Percentiles rank a stretch among this genome's conserved stretches.
Evolutionary conservation across 2,329 filamentous ascomycete species (phyloP).

Genomic region (Botrytis squamosa): DNA sequence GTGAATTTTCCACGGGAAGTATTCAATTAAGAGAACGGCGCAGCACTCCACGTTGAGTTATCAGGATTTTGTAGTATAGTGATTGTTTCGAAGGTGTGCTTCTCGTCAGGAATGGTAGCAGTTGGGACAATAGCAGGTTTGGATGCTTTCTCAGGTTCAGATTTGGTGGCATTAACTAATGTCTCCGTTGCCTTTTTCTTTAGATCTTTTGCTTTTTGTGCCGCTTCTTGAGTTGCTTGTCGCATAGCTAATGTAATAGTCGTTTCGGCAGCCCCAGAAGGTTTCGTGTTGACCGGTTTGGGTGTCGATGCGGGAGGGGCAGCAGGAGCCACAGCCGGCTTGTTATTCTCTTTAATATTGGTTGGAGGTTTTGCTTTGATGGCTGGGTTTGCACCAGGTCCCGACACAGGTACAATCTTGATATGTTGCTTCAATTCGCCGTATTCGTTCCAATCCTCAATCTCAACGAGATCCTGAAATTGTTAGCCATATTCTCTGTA

Average conservation of each 20-base stretch:
- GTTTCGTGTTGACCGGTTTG: slow-evolving; percentile 24
- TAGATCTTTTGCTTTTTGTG: slow-evolving; percentile 61
- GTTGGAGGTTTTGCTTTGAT: slow-evolving; percentile 35
- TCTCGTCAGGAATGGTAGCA: slow-evolving; percentile 22
- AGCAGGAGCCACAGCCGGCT: slow-evolving; percentile 33
- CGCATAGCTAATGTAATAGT: slow-evolving; percentile 47
- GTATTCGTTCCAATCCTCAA: slow-evolving; percentile 99
- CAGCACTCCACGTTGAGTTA: slow-evolving; percentile 36
- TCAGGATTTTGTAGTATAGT: slow-evolving; percentile 35
- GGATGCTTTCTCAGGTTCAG: slow-evolving; percentile 24
- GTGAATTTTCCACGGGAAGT: slow-evolving; percentile 16
- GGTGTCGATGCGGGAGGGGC: slow-evolving; percentile 27
- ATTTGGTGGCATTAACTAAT: slow-evolving; percentile 29
- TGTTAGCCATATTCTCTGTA: slow-evolving; percentile 24
- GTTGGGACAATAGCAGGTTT: slow-evolving; percentile 24
- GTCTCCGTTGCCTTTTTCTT: slow-evolving; percentile 42
- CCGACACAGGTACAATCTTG: slow-evolving; percentile 21
- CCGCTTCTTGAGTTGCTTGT: slow-evolving; percentile 64
- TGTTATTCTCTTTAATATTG: slow-evolving; percentile 38
- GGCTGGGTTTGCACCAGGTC: slow-evolving; percentile 26
- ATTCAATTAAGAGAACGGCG: slow-evolving; percentile 6
- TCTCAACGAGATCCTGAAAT: slow-evolving; percentile 79
- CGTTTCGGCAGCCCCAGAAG: slow-evolving; percentile 29
- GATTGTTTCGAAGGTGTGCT: slow-evolving; percentile 21
- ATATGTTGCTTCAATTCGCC: slow-evolving; percentile 84